Percentiles rank a stretch among this genome's conserved stretches.
Conservation (phyloP, 2,329 filamentous ascomycete species). For the Stenocarpella maydis region DNA sequence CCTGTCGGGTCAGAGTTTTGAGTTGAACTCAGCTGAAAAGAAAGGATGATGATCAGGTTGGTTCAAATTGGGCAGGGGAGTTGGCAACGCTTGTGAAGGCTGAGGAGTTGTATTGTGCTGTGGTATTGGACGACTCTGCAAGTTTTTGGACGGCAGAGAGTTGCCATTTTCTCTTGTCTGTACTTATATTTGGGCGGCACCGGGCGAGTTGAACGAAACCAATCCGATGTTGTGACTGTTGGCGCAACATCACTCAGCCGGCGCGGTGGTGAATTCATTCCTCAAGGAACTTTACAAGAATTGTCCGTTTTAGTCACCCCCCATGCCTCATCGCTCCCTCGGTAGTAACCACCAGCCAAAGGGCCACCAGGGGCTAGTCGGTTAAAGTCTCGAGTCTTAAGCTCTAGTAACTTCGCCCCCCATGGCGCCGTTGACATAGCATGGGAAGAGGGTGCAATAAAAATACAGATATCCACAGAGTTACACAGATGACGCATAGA, state of each 20-base stretch:
- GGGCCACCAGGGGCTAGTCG: background rate
- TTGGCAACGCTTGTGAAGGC: background rate
- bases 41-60: background rate
- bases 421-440: background rate
- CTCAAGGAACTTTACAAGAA: too few relatives aligned
- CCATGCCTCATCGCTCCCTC: background rate
- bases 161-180: background rate
- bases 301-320: slow-evolving; percentile 3
- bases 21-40: background rate
- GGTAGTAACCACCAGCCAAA: background rate
- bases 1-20: background rate
- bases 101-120: background rate
- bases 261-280: background rate
- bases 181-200: background rate
- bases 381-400: background rate
- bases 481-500: too few relatives aligned
- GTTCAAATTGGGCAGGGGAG: background rate
- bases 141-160: background rate
- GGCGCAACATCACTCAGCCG: background rate
- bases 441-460: background rate
- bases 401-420: background rate
- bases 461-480: too few relatives aligned
- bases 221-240: background rate
- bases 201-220: background rate
- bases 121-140: background rate